Evolutionary conservation across 2,329 filamentous ascomycete species (phyloP).

Genomic region (Pseudocercospora fijiensis): DNA sequence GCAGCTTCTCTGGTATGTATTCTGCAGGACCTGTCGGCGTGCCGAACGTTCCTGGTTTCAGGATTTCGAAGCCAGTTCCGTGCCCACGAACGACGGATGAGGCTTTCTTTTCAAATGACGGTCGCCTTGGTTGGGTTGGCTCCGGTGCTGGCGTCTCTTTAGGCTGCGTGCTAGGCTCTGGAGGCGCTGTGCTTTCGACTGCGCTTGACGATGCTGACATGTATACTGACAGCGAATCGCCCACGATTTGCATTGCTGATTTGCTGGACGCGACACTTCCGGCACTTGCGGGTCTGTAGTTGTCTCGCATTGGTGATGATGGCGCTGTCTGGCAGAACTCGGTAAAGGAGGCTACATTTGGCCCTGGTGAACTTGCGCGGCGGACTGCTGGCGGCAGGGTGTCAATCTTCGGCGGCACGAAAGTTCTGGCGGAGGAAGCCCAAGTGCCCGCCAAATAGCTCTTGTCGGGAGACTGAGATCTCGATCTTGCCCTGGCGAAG

Average conservation of each 20-base stretch:
- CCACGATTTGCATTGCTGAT: constrained; percentile 11
- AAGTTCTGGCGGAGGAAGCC: constrained; percentile 11
- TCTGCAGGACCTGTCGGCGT: constrained; percentile 18
- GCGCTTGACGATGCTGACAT: constrained; percentile 11
- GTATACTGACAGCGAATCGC: constrained; percentile 9
- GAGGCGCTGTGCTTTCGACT: neutral
- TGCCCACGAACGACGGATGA: constrained; percentile 36
- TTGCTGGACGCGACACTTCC: constrained; percentile 2
- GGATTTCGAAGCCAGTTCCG: constrained; percentile 40
- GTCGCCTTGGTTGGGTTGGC: constrained; percentile 8
- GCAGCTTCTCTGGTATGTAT: constrained; percentile 19
- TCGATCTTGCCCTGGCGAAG: constrained; percentile 8
- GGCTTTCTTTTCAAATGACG: constrained; percentile 30
- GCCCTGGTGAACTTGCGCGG: constrained; percentile 31
- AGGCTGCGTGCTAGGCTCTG: neutral
- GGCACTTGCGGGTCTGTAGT: constrained; percentile 7
- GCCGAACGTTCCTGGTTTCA: constrained; percentile 37
- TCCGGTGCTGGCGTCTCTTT: neutral
- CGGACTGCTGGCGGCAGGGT: constrained; percentile 32
- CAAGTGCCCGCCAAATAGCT: neutral
- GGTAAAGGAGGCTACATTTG: constrained; percentile 34
- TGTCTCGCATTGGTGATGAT: constrained; percentile 21
- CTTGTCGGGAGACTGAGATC: constrained; percentile 12
- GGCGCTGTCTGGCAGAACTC: constrained; percentile 36
- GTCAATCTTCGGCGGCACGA: constrained; percentile 25